Evolutionary conservation across 108 stramenopile genomes (phyloP).

Genomic region (Cyclotella choctawhatcheeana): DNA sequence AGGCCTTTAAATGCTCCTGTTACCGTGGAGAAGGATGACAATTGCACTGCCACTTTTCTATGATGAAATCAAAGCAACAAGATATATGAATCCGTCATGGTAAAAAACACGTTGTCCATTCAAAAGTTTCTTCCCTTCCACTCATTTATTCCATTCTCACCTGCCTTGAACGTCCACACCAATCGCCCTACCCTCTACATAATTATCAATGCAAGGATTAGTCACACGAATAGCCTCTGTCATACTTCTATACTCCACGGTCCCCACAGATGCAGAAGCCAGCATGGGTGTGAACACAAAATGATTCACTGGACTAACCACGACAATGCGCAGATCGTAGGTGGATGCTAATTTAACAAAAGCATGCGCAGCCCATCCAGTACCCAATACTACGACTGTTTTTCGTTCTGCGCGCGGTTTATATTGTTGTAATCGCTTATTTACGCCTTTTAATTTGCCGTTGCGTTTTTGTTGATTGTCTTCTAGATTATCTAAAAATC

Average conservation of each 20-base stretch:
- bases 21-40: constrained; percentile 48
- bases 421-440: not conserved
- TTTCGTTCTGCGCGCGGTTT: constrained; percentile 35
- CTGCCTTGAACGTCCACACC: constrained; percentile 42
- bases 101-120: no score
- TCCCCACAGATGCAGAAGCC: constrained; percentile 69
- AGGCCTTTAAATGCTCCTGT: constrained; percentile 50
- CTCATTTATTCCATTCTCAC: no score
- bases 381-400: constrained; percentile 56
- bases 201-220: constrained; percentile 56
- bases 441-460: constrained; percentile 36
- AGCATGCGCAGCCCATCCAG: constrained; percentile 71
- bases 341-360: constrained; percentile 69
- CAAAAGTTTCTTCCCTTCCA: no score
- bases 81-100: no score
- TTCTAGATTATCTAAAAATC: constrained; percentile 45
- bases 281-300: constrained; percentile 88
- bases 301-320: constrained; percentile 69
- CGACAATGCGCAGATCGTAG: constrained; percentile 62
- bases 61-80: not conserved
- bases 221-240: constrained; percentile 66
- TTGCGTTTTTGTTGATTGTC: constrained; percentile 39
- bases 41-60: constrained; percentile 28
- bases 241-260: constrained; percentile 75
- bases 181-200: constrained; percentile 54